Evolutionary conservation across 306 rosid genomes (phyloP).

Genomic region (Elaeagnus macrophylla): DNA sequence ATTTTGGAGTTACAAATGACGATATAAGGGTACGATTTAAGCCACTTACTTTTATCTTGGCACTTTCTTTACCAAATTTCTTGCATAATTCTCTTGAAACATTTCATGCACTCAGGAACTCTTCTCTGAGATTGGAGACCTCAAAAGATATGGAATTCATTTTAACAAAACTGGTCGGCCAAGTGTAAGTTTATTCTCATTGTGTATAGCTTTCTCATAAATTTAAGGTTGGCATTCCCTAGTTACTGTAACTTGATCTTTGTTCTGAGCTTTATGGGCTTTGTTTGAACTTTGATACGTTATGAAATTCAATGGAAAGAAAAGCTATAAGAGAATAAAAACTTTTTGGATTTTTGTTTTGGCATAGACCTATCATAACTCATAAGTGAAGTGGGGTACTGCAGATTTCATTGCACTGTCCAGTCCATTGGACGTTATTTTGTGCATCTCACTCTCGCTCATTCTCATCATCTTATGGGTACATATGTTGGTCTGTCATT

Average conservation of each 20-base stretch:
- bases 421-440: no score
- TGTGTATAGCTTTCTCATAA: background rate
- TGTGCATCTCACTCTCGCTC: no score
- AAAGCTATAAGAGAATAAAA: background rate
- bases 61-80: constrained; percentile 34
- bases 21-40: constrained; percentile 85
- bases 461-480: no score
- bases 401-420: no score
- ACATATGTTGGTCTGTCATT: no score
- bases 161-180: constrained; percentile 80
- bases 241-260: background rate
- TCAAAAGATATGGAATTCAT: constrained; percentile 87
- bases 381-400: no score
- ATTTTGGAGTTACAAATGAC: constrained; percentile 91
- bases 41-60: constrained; percentile 38
- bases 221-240: background rate
- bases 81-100: constrained; percentile 50
- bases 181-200: constrained; percentile 48
- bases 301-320: background rate
- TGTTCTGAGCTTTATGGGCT: background rate
- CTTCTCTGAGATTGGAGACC: constrained; percentile 77
- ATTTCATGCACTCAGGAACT: constrained; percentile 84
- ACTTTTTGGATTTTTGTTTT: background rate
- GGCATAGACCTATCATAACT: background rate
- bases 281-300: background rate